These are phyloP conservation scores for Chlorella sp. DNA, from an alignment of 139 green algal species.

Conservation along the genomic window DNA sequence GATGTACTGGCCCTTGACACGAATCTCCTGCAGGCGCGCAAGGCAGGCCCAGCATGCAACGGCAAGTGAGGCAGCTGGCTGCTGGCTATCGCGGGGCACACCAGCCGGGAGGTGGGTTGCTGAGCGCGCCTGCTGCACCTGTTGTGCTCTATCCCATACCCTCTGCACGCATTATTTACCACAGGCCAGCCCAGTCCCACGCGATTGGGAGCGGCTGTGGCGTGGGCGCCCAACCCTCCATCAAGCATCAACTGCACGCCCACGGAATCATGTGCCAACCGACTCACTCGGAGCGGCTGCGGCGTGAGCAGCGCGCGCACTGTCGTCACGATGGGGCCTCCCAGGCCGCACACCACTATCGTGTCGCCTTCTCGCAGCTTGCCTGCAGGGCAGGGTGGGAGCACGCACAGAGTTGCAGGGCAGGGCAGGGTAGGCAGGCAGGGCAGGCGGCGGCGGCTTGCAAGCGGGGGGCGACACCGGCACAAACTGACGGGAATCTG, in stretches of 20 bases:
- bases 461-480: neutral
- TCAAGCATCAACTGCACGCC: neutral
- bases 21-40: constrained; percentile 84
- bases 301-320: constrained; percentile 97
- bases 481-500: too few relatives aligned
- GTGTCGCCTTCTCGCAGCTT: constrained; percentile 86
- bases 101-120: too few relatives aligned
- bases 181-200: too few relatives aligned
- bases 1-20: constrained; percentile 92
- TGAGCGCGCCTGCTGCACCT: too few relatives aligned
- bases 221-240: neutral
- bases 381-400: constrained; percentile 10
- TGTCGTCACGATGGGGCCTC: constrained; percentile 89
- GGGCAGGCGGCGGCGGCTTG: neutral
- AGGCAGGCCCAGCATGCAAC: neutral
- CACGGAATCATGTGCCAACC: too few relatives aligned
- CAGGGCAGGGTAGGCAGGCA: neutral
- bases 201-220: too few relatives aligned
- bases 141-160: too few relatives aligned
- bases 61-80: neutral
- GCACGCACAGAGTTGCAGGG: neutral
- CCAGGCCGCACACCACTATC: constrained; percentile 95
- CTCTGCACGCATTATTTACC: too few relatives aligned
- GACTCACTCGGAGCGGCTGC: constrained; percentile 77
- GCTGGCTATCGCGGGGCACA: too few relatives aligned